Percentiles rank a stretch among this genome's conserved stretches.
phyloP scores from a whole-genome alignment of 768 basidiomycete species.

The Phlebiopsis gigantea region DNA sequence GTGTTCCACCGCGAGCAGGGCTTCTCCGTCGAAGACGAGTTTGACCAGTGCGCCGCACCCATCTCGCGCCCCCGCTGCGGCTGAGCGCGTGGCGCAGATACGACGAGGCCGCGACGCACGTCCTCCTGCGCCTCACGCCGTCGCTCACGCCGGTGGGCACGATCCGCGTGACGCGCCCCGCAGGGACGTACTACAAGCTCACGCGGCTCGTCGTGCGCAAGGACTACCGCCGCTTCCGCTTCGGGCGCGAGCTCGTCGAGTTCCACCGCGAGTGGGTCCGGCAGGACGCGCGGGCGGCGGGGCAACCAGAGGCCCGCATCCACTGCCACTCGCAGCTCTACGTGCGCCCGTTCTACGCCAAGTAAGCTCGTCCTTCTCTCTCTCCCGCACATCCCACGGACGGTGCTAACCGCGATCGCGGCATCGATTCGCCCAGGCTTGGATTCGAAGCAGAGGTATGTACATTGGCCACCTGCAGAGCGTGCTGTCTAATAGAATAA shows the following conservation, averaged over 20 bases:
- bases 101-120: slow-evolving; percentile 62
- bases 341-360: slow-evolving; percentile 70
- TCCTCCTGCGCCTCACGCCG: slow-evolving; percentile 63
- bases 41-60: slow-evolving; percentile 55
- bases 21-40: slow-evolving; percentile 69
- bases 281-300: slow-evolving; percentile 33
- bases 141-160: slow-evolving; percentile 65
- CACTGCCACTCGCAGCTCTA: slow-evolving; percentile 66
- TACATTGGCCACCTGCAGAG: slow-evolving; percentile 10
- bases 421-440: slow-evolving; percentile 41
- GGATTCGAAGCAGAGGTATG: slow-evolving; percentile 65
- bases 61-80: neutral
- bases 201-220: slow-evolving; percentile 64
- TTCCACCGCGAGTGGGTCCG: slow-evolving; percentile 56
- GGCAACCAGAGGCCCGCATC: slow-evolving; percentile 20
- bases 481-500: slow-evolving; percentile 9
- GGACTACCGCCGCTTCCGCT: slow-evolving; percentile 54
- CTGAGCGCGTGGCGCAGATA: slow-evolving; percentile 33
- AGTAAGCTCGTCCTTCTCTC: slow-evolving; percentile 37
- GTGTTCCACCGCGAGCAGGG: slow-evolving; percentile 65
- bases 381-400: neutral
- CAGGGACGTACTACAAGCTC: slow-evolving; percentile 58
- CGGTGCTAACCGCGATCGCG: neutral
- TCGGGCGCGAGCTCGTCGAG: slow-evolving; percentile 64
- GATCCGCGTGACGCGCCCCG: slow-evolving; percentile 44